Percentiles rank a stretch among this genome's conserved stretches.
These are phyloP conservation scores for Aspergillus funiculosus DNA, from an alignment of 495 filamentous ascomycete species.

Conservation along the genomic window DNA sequence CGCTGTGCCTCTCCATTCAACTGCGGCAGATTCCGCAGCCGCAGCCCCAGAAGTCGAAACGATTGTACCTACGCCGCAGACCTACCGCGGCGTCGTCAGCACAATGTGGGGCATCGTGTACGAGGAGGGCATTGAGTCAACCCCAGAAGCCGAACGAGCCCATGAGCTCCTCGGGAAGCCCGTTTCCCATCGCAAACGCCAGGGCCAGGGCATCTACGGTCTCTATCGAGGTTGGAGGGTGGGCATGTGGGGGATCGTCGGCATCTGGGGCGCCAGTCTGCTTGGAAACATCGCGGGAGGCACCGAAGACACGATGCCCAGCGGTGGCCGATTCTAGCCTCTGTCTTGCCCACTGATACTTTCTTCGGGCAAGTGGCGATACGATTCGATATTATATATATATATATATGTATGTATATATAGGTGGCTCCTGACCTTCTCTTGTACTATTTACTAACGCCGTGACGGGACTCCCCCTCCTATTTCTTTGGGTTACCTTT, in stretches of 20 bases:
- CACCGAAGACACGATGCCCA: constrained; percentile 34
- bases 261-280: constrained; percentile 70
- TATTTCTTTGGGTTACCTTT: background rate
- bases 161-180: constrained; percentile 32
- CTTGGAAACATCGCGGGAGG: constrained; percentile 45
- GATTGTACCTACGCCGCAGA: constrained; percentile 56
- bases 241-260: constrained; percentile 90
- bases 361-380: no score
- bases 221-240: constrained; percentile 93
- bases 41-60: constrained; percentile 55
- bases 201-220: constrained; percentile 77
- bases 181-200: constrained; percentile 43
- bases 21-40: constrained; percentile 20
- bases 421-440: background rate
- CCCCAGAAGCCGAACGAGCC: constrained; percentile 32
- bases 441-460: constrained; percentile 6
- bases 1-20: constrained; percentile 40
- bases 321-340: constrained; percentile 34
- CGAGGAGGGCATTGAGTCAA: constrained; percentile 64
- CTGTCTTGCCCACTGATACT: background rate
- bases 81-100: constrained; percentile 72
- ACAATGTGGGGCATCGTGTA: constrained; percentile 83
- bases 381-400: no score
- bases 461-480: constrained; percentile 3
- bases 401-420: constrained; percentile 1